phyloP scores from a whole-genome alignment of 768 basidiomycete genomes.

The Tylopilus vinaceipallidus region DNA sequence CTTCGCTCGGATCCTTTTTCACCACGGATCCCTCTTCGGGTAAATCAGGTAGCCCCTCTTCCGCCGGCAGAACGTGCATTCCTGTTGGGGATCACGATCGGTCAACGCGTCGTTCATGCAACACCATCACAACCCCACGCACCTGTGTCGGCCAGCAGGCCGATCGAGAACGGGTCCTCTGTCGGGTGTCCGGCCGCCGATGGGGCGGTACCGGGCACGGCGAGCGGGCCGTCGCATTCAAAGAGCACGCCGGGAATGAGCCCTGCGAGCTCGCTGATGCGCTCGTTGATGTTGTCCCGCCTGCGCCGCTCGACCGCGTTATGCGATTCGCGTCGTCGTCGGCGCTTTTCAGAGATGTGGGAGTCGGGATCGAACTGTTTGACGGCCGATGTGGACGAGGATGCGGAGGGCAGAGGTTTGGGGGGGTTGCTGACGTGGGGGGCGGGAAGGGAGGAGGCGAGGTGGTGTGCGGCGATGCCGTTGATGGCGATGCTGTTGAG shows the following conservation, averaged over 20 bases:
- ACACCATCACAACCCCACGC: slow-evolving; percentile 4
- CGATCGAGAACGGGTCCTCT: slow-evolving; percentile 23
- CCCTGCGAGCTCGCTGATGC: slow-evolving; percentile 86
- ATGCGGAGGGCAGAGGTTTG: slow-evolving; percentile 9
- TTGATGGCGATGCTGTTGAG: slow-evolving; percentile 20
- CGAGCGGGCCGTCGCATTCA: slow-evolving; percentile 45
- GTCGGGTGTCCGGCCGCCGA: slow-evolving; percentile 10
- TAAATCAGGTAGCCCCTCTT: slow-evolving; percentile 29
- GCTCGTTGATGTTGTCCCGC: slow-evolving; percentile 94
- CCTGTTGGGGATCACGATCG: slow-evolving; percentile 3
- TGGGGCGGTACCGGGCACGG: slow-evolving; percentile 14
- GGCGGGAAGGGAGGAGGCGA: slow-evolving; percentile 19
- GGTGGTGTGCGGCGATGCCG: slow-evolving; percentile 19
- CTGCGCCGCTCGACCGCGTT: slow-evolving; percentile 89
- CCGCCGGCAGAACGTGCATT: slow-evolving; percentile 25
- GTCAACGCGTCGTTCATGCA: background rate
- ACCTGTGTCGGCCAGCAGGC: slow-evolving; percentile 23
- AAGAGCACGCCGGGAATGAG: slow-evolving; percentile 86
- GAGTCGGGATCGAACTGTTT: slow-evolving; percentile 24
- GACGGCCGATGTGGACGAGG: background rate
- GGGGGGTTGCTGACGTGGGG: slow-evolving; percentile 9
- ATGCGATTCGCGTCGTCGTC: slow-evolving; percentile 80
- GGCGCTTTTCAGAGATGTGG: slow-evolving; percentile 75
- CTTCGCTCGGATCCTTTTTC: slow-evolving; percentile 32
- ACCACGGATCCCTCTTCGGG: slow-evolving; percentile 27